phyloP scores from a whole-genome alignment of 805 yeast species.

The Nakazawaea anatomiae region DNA sequence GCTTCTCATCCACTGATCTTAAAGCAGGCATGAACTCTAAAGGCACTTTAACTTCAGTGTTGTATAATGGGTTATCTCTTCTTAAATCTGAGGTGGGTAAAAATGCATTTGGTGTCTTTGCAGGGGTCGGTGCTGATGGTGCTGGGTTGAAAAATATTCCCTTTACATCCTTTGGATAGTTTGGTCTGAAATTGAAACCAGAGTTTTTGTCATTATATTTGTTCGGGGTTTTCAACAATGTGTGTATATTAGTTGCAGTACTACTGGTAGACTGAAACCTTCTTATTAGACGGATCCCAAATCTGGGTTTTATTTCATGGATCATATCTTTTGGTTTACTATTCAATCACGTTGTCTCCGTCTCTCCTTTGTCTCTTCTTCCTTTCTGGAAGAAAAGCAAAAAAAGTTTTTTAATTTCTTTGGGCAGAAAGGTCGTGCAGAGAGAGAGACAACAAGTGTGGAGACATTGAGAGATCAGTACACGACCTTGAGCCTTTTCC shows the following conservation, averaged over 20 bases:
- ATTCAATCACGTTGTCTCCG: no score
- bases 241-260: constrained; percentile 9
- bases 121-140: constrained; percentile 26
- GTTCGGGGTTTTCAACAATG: constrained; percentile 28
- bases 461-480: no score
- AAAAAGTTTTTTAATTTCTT: neutral
- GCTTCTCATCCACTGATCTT: constrained; percentile 17
- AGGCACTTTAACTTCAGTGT: constrained; percentile 11
- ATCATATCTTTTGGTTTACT: neutral
- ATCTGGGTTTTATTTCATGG: neutral
- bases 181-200: constrained; percentile 28
- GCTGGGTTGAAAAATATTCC: constrained; percentile 31
- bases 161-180: constrained; percentile 18
- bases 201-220: constrained; percentile 29
- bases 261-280: constrained; percentile 3
- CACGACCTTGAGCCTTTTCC: no score
- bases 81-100: constrained; percentile 26
- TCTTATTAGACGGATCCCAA: neutral
- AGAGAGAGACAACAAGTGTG: neutral
- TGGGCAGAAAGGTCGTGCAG: neutral
- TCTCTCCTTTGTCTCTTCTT: no score
- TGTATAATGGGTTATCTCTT: constrained; percentile 18
- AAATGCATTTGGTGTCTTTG: constrained; percentile 28
- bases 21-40: constrained; percentile 25
- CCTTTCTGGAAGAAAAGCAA: neutral